Percentiles rank a stretch among this genome's conserved stretches.
Evolutionary conservation across 805 yeast species (phyloP).

Genomic region (Wickerhamiella nectarea): DNA sequence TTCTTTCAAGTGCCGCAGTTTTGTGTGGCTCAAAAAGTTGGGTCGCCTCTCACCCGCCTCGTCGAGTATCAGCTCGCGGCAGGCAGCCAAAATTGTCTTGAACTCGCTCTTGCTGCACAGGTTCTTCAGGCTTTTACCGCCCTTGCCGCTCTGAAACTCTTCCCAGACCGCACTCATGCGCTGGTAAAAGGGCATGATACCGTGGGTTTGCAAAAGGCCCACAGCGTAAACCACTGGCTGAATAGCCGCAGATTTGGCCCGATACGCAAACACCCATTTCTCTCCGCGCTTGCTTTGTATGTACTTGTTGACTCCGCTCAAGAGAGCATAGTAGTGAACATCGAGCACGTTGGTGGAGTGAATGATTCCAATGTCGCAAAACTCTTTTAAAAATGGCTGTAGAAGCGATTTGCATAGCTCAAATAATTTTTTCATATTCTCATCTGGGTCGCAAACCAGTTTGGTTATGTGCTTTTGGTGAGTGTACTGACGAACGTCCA

Average conservation of each 20-base stretch:
- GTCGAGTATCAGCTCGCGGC: slow-evolving; percentile 31
- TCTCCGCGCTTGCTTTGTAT: slow-evolving; percentile 6
- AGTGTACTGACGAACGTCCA: slow-evolving; percentile 69
- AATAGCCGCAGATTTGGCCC: slow-evolving; percentile 38
- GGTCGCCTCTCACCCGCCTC: slow-evolving; percentile 15
- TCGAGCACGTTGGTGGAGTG: slow-evolving; percentile 51
- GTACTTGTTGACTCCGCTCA: slow-evolving; percentile 45
- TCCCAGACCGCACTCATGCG: slow-evolving; percentile 42
- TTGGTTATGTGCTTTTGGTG: slow-evolving; percentile 50
- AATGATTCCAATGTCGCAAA: slow-evolving; percentile 50
- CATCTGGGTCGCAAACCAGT: slow-evolving; percentile 39
- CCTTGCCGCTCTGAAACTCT: slow-evolving; percentile 21
- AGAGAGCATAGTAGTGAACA: slow-evolving; percentile 25
- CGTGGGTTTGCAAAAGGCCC: slow-evolving; percentile 56
- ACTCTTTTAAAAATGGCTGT: slow-evolving; percentile 49
- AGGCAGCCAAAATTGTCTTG: slow-evolving; percentile 30
- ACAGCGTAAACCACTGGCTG: slow-evolving; percentile 50
- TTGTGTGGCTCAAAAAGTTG: slow-evolving; percentile 50
- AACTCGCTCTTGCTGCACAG: slow-evolving; percentile 45
- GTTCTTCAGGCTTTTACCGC: slow-evolving; percentile 49
- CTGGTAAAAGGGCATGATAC: slow-evolving; percentile 59
- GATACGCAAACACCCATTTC: slow-evolving; percentile 1
- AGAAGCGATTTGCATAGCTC: slow-evolving; percentile 48
- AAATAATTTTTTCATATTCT: slow-evolving; percentile 43
- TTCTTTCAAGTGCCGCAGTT: slow-evolving; percentile 44